Conservation (phyloP, 176 grass and related monocot genomes). For the Dactylis glomerata region DNA sequence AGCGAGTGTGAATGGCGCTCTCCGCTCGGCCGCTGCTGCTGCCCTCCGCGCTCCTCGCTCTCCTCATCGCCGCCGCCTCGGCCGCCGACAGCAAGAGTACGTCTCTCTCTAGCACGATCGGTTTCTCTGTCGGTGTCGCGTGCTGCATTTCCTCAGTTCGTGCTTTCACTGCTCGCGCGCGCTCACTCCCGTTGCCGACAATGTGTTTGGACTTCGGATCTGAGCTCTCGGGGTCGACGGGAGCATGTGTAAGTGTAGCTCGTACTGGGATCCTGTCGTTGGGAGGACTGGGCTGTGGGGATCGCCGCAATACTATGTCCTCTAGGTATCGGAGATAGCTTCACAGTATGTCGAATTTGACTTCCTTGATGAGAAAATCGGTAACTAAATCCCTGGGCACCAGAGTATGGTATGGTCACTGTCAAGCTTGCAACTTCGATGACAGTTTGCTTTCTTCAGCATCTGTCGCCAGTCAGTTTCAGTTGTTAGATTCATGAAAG, state of each 20-base stretch:
- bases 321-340: not conserved
- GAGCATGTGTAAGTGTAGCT: not conserved
- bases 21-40: constrained; percentile 49
- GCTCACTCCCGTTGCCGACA: not conserved
- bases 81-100: constrained; percentile 83
- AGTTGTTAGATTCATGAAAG: not conserved
- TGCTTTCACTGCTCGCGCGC: not conserved
- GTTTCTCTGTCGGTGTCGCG: not conserved
- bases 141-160: constrained; percentile 9
- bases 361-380: not conserved
- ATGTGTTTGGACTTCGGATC: constrained; percentile 14
- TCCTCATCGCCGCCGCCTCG: constrained; percentile 51
- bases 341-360: not conserved
- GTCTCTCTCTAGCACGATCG: not conserved
- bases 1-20: constrained; percentile 44
- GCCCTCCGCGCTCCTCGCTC: constrained; percentile 38
- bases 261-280: not conserved
- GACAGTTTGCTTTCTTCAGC: not conserved
- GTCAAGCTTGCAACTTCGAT: not conserved
- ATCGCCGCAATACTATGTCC: not conserved
- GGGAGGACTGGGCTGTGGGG: not conserved
- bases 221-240: not conserved
- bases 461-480: not conserved
- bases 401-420: not conserved
- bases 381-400: not conserved